These are phyloP conservation scores for Chrysochromulina parva DNA, from an alignment of 78 protist genomes.

Conservation along the genomic window DNA sequence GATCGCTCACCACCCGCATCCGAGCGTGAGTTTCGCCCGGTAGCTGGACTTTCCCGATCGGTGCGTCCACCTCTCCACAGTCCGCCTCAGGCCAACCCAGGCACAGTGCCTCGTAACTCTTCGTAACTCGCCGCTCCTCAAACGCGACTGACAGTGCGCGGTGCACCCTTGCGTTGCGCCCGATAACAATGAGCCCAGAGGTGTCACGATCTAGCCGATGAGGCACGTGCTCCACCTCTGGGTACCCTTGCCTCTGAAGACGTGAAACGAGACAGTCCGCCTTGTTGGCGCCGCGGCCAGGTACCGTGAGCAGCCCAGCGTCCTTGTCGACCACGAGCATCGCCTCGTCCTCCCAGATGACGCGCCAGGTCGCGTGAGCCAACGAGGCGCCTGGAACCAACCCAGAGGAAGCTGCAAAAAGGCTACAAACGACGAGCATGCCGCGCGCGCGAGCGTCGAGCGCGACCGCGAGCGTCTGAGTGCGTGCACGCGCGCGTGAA, in stretches of 20 bases:
- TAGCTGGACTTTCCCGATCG: not conserved
- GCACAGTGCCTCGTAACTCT: not conserved
- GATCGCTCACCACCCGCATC: too few species aligned
- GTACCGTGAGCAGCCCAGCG: constrained; percentile 8
- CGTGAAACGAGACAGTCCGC: not conserved
- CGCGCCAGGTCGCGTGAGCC: not conserved
- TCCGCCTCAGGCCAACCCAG: not conserved
- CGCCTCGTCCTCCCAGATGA: not conserved
- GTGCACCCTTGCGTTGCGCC: not conserved
- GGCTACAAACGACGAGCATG: too few species aligned
- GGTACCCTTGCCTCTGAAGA: not conserved
- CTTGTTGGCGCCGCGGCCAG: not conserved
- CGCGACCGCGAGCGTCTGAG: too few species aligned
- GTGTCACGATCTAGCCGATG: constrained; percentile 2
- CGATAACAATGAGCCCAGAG: not conserved
- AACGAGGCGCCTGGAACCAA: not conserved
- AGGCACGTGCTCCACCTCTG: not conserved
- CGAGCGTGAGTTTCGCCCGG: too few species aligned
- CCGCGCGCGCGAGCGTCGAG: too few species aligned
- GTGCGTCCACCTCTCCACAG: not conserved
- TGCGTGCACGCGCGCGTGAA: too few species aligned
- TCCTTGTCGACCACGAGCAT: constrained; percentile 13
- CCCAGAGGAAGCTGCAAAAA: too few species aligned
- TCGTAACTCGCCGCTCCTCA: not conserved
- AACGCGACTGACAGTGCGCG: not conserved